Conservation (phyloP, 164 flowering plant genomes). For the Pachysandra terminalis region DNA sequence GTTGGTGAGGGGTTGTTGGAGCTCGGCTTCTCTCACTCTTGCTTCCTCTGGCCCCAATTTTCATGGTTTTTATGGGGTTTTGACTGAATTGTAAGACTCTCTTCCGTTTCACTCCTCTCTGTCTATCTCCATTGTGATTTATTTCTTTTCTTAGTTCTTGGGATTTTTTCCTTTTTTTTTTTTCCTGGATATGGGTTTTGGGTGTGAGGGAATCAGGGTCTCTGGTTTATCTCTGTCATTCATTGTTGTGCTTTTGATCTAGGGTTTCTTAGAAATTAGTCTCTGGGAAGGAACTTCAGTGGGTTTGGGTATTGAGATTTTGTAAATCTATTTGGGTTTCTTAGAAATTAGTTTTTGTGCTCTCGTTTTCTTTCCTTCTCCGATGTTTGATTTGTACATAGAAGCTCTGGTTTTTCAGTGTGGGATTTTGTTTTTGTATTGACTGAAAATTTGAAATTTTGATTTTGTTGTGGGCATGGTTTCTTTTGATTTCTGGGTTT, state of each 20-base stretch:
- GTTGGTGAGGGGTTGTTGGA: neutral
- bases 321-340: neutral
- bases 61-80: neutral
- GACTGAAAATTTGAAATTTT: too few relatives aligned
- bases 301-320: neutral
- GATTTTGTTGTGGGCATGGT: neutral
- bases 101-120: neutral
- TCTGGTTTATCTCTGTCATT: neutral
- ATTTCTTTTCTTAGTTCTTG: neutral
- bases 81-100: neutral
- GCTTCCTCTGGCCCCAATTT: neutral
- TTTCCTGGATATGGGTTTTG: neutral
- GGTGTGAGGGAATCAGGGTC: neutral
- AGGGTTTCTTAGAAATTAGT: neutral
- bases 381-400: neutral
- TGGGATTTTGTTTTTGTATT: too few relatives aligned
- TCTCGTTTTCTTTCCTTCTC: neutral
- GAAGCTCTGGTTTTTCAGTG: neutral
- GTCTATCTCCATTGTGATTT: neutral
- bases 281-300: neutral
- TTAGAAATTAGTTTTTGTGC: too few relatives aligned
- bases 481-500: neutral
- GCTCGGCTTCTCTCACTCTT: too few relatives aligned
- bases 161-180: neutral
- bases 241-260: neutral